A percentile compares a stretch with the other conserved stretches of the same genome.
These are phyloP conservation scores for Microsporum audouinii DNA, from an alignment of 2,329 filamentous ascomycete genomes.

Conservation along the genomic window DNA sequence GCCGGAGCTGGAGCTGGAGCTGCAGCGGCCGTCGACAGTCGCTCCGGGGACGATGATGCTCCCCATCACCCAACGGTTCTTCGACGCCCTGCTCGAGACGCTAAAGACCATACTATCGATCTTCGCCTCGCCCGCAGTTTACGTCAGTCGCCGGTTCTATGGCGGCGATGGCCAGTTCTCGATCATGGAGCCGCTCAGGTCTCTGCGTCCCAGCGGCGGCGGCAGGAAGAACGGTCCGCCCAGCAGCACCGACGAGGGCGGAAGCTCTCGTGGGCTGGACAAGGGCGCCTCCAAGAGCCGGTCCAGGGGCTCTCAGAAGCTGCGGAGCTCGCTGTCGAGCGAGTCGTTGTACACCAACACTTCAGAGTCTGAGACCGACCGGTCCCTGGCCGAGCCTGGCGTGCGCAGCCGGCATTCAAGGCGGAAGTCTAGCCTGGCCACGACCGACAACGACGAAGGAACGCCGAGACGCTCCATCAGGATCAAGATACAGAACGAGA, in stretches of 20 bases:
- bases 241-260: not conserved
- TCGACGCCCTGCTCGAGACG: conserved; percentile 60
- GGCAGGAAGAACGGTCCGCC: conserved; percentile 4
- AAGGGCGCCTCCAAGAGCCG: not conserved
- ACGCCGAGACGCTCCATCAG: conserved; percentile 70
- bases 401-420: conserved; percentile 15
- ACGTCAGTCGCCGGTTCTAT: conserved; percentile 71
- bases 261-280: not conserved
- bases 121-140: conserved; percentile 67
- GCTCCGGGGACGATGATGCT: conserved; percentile 18
- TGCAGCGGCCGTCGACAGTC: not conserved
- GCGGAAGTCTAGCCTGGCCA: conserved; percentile 19
- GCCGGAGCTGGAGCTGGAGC: conserved; percentile 42
- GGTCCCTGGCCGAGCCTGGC: conserved; percentile 19
- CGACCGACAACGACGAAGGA: conserved; percentile 41
- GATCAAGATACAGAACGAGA: conserved; percentile 79
- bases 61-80: conserved; percentile 56
- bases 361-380: conserved; percentile 45
- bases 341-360: conserved; percentile 40
- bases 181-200: conserved; percentile 60
- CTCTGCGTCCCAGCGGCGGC: conserved; percentile 37
- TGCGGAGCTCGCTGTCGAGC: conserved; percentile 25
- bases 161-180: conserved; percentile 70
- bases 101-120: conserved; percentile 69
- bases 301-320: conserved; percentile 20